phyloP scores from a whole-genome alignment of 306 rosid genomes.

The Morella rubra region DNA sequence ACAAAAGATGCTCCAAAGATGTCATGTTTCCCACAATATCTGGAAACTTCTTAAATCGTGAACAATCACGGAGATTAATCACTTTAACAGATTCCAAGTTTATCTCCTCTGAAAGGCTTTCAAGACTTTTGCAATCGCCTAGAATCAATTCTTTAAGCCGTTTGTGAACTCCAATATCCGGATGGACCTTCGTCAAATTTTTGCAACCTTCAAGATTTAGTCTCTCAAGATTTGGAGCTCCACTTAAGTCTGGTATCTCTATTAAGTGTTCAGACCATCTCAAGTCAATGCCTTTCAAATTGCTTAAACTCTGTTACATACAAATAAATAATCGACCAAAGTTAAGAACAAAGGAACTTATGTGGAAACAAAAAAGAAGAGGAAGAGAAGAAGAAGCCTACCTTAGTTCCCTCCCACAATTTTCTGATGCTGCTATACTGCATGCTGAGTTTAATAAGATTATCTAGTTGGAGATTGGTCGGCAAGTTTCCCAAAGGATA shows the following conservation, averaged over 20 bases:
- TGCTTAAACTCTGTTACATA: not conserved
- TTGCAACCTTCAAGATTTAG: not conserved
- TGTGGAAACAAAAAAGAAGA: too few species aligned
- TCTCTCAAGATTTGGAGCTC: not conserved
- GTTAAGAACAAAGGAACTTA: not conserved
- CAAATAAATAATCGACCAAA: not conserved
- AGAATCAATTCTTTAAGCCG: not conserved
- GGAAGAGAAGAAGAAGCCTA: not conserved
- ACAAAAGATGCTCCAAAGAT: too few species aligned
- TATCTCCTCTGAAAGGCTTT: not conserved
- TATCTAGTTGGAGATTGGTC: not conserved
- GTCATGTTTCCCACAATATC: too few species aligned
- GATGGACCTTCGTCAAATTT: not conserved
- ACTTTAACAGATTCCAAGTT: too few species aligned
- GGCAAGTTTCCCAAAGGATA: not conserved
- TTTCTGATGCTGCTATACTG: not conserved
- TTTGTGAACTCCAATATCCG: not conserved
- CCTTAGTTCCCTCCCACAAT: not conserved
- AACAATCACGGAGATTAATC: too few species aligned
- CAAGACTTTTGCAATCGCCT: not conserved
- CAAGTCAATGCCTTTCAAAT: not conserved
- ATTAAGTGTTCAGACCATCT: not conserved
- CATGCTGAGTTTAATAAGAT: not conserved
- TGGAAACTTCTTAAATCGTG: too few species aligned
- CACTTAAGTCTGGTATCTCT: not conserved